Conservation (phyloP, 495 filamentous ascomycete genomes). For the Penicillium flavigenum region DNA sequence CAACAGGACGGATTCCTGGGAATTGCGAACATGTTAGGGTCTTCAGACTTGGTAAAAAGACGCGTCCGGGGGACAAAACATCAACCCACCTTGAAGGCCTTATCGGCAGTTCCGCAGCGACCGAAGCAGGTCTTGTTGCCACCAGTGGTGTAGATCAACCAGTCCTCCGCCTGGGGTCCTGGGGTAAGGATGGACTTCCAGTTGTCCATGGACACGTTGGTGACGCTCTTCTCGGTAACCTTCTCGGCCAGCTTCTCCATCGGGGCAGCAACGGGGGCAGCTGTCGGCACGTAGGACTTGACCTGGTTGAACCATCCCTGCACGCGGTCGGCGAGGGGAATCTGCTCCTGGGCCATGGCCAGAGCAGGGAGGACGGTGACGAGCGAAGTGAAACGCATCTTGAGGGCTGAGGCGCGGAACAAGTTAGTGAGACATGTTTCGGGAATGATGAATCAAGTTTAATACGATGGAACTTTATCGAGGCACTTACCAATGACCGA, state of each 20-base stretch:
- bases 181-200: conserved; percentile 69
- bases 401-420: conserved; percentile 31
- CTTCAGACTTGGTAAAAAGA: conserved; percentile 3
- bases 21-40: conserved; percentile 14
- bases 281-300: conserved; percentile 57
- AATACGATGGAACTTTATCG: not conserved
- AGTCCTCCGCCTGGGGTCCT: conserved; percentile 67
- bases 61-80: not conserved
- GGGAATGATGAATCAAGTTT: not conserved
- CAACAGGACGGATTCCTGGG: conserved; percentile 63
- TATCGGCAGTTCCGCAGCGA: conserved; percentile 52
- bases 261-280: conserved; percentile 48
- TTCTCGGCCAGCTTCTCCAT: conserved; percentile 54
- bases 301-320: conserved; percentile 64
- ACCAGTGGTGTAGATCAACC: conserved; percentile 78
- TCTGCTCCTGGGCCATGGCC: conserved; percentile 70
- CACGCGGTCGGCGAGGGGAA: conserved; percentile 66
- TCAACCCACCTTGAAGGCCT: conserved; percentile 55
- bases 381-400: conserved; percentile 69
- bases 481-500: conserved; percentile 9
- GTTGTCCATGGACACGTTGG: conserved; percentile 65
- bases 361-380: conserved; percentile 68
- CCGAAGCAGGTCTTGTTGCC: conserved; percentile 87
- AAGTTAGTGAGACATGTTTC: conserved; percentile 9
- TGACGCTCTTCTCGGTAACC: conserved; percentile 55